Conservation (phyloP, 352 stramenopile species). For the Thraustochytrium sp. region DNA sequence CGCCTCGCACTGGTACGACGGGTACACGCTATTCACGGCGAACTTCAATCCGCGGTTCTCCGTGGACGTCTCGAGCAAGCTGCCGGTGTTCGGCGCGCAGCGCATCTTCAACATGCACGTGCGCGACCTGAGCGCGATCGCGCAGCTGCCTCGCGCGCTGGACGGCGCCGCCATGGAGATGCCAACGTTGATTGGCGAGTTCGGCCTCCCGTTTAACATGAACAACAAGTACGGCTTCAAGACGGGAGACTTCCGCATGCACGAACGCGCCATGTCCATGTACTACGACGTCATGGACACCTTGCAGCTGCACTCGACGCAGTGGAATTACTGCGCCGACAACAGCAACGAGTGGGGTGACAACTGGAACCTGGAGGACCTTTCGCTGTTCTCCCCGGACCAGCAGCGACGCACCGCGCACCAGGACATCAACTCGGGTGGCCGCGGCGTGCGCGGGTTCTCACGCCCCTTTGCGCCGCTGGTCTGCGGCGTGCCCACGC, state of each 20-base stretch:
- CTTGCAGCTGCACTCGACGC: slow-evolving; percentile 36
- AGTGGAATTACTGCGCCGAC: slow-evolving; percentile 47
- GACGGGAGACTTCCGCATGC: slow-evolving; percentile 57
- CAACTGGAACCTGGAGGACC: slow-evolving; percentile 55
- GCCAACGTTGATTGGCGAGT: slow-evolving; percentile 65
- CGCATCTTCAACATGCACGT: slow-evolving; percentile 34
- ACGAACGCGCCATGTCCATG: slow-evolving; percentile 55
- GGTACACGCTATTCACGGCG: slow-evolving; percentile 67
- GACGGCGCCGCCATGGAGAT: slow-evolving; percentile 20
- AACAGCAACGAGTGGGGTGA: slow-evolving; percentile 51
- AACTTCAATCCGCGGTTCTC: slow-evolving; percentile 45
- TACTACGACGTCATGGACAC: slow-evolving; percentile 46
- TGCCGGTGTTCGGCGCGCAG: slow-evolving; percentile 6
- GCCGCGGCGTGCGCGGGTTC: not conserved
- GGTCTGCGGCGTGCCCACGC: not conserved
- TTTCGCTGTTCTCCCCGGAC: slow-evolving; percentile 50
- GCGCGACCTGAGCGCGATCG: slow-evolving; percentile 21
- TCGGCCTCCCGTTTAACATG: slow-evolving; percentile 65
- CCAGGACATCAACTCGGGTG: slow-evolving; percentile 4
- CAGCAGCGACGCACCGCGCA: slow-evolving; percentile 20
- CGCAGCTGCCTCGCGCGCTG: slow-evolving; percentile 12
- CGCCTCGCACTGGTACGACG: slow-evolving; percentile 77
- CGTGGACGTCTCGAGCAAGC: slow-evolving; percentile 27
- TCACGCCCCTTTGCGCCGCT: slow-evolving; percentile 32
- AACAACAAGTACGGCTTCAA: slow-evolving; percentile 57